These are phyloP conservation scores for Pyropia yezoensis DNA, from an alignment of 23 red algal genomes.

Conservation along the genomic window DNA sequence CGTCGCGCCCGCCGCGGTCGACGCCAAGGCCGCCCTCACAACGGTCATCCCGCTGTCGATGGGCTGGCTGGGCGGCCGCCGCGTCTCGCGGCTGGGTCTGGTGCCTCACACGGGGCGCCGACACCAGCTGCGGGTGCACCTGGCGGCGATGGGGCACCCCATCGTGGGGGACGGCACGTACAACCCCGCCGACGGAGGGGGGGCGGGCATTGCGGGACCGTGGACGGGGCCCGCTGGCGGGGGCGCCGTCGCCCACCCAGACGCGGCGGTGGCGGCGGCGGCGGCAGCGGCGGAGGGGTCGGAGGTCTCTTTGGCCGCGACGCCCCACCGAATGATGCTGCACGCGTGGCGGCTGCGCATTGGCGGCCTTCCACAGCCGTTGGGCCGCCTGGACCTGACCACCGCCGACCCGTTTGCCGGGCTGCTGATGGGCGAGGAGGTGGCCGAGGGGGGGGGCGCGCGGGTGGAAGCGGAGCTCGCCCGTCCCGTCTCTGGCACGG, in stretches of 20 bases:
- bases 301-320: conserved; percentile 2
- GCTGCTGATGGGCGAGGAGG: no score
- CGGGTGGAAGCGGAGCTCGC: no score
- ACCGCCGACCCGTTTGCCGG: conserved; percentile 9
- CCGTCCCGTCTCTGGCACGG: no score
- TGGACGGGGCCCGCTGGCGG: no score
- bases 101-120: conserved; percentile 50
- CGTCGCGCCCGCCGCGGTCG: no score
- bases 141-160: conserved; percentile 18
- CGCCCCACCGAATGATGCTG: conserved; percentile 77
- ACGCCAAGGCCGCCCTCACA: conserved; percentile 23
- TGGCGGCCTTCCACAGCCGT: background rate
- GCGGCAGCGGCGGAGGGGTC: background rate
- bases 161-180: conserved; percentile 98
- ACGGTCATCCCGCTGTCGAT: conserved; percentile 1
- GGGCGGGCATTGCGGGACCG: no score
- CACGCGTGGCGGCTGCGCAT: conserved; percentile 50
- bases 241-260: no score
- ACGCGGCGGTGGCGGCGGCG: no score
- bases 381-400: background rate
- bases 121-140: conserved; percentile 88
- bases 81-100: conserved; percentile 34
- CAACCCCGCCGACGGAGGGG: conserved; percentile 2
- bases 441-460: no score
- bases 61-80: conserved; percentile 26